Percentiles rank a stretch among this genome's conserved stretches.
Conservation (phyloP, 768 basidiomycete genomes). For the Rhizopogon roseolus region DNA sequence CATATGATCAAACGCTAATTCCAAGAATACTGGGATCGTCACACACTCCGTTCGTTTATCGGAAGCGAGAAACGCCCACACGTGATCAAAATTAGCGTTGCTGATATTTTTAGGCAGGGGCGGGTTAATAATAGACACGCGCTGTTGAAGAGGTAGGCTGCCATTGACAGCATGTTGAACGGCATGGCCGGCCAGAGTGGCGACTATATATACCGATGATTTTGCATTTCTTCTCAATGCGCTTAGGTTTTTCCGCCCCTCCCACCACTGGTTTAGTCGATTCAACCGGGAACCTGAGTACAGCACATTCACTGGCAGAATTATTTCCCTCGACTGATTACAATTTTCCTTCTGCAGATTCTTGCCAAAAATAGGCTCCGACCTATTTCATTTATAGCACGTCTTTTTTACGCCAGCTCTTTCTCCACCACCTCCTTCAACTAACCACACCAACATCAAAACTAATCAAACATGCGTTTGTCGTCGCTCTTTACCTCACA, state of each 20-base stretch:
- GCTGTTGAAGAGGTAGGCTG: not conserved
- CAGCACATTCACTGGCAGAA: not conserved
- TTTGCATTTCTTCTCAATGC: not conserved
- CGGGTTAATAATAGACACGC: no score
- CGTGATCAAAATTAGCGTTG: no score
- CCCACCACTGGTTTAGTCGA: not conserved
- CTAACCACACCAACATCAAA: not conserved
- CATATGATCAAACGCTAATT: no score
- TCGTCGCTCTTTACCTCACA: slow-evolving; percentile 14
- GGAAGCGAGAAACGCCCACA: no score
- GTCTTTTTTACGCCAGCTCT: not conserved
- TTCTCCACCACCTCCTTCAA: not conserved
- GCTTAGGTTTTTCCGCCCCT: not conserved
- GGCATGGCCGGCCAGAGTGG: not conserved
- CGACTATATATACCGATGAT: not conserved
- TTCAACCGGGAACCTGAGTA: not conserved
- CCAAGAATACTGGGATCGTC: no score
- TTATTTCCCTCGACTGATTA: no score
- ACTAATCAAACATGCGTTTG: slow-evolving; percentile 11
- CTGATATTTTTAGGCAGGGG: no score
- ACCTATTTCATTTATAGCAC: not conserved
- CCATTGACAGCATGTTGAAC: not conserved
- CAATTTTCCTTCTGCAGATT: no score
- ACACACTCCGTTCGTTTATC: no score
- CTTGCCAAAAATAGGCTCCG: slow-evolving; percentile 3